These are phyloP conservation scores for Nakazawaea populi DNA, from an alignment of 805 yeast genomes.

Conservation along the genomic window DNA sequence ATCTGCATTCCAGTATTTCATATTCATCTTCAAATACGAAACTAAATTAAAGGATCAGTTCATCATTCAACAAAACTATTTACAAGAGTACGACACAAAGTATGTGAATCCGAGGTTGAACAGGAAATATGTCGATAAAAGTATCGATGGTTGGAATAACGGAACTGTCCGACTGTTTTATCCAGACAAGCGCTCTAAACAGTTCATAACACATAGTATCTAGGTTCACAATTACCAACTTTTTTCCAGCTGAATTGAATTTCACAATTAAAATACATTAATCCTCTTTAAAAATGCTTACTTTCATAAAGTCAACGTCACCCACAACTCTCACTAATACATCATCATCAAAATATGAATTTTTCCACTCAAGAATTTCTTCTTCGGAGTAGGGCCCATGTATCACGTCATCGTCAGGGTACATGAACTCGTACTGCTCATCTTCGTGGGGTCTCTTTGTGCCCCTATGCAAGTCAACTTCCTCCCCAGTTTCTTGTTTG, in stretches of 20 bases:
- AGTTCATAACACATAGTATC: constrained; percentile 5
- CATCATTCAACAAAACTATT: constrained; percentile 51
- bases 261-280: constrained; percentile 3
- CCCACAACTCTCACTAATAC: constrained; percentile 35
- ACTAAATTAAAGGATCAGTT: constrained; percentile 51
- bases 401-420: constrained; percentile 29
- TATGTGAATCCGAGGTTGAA: constrained; percentile 54
- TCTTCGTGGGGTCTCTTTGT: constrained; percentile 20
- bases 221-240: background rate
- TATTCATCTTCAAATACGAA: constrained; percentile 39
- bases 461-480: constrained; percentile 17
- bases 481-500: constrained; percentile 35
- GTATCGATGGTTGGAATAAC: constrained; percentile 42
- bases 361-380: constrained; percentile 53
- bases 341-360: constrained; percentile 38
- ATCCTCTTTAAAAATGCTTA: constrained; percentile 21
- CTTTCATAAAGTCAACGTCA: constrained; percentile 15
- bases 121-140: constrained; percentile 49
- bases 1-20: constrained; percentile 30
- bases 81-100: constrained; percentile 58
- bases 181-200: constrained; percentile 7
- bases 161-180: constrained; percentile 6
- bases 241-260: too few relatives aligned
- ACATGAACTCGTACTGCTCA: constrained; percentile 39
- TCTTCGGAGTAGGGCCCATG: constrained; percentile 45